Evolutionary conservation across 164 flowering plant genomes (phyloP).

Genomic region (Malania oleifera): DNA sequence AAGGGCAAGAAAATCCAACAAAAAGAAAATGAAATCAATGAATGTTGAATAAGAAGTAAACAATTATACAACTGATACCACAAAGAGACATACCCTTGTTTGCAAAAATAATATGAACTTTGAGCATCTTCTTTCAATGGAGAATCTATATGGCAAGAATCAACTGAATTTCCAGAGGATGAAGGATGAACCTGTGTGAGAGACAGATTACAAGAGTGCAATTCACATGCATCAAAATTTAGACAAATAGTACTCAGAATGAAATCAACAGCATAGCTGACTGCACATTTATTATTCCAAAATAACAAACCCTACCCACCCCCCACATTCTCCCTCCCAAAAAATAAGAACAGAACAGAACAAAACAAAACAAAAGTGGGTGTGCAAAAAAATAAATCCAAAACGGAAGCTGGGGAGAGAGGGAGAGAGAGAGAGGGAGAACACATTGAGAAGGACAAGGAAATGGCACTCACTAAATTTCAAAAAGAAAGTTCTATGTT

Average conservation of each 20-base stretch:
- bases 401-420: too few relatives aligned
- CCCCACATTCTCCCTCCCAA: too few relatives aligned
- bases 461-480: too few relatives aligned
- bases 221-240: not conserved
- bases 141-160: constrained; percentile 27
- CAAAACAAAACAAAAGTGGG: too few relatives aligned
- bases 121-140: constrained; percentile 39
- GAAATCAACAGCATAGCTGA: not conserved
- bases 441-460: too few relatives aligned
- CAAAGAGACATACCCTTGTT: constrained; percentile 40
- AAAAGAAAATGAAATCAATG: not conserved
- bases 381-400: too few relatives aligned
- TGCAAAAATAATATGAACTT: constrained; percentile 24
- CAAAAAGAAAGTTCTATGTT: too few relatives aligned
- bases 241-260: not conserved
- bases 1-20: too few relatives aligned
- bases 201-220: not conserved
- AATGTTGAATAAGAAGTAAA: not conserved
- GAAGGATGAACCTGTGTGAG: constrained; percentile 42
- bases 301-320: too few relatives aligned
- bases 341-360: too few relatives aligned
- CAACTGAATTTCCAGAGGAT: constrained; percentile 24
- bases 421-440: too few relatives aligned
- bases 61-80: not conserved
- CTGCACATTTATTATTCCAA: not conserved